Percentiles rank a stretch among this genome's conserved stretches.
These are phyloP conservation scores for Trifolium dubium DNA, from an alignment of 306 rosid genomes.

Conservation along the genomic window DNA sequence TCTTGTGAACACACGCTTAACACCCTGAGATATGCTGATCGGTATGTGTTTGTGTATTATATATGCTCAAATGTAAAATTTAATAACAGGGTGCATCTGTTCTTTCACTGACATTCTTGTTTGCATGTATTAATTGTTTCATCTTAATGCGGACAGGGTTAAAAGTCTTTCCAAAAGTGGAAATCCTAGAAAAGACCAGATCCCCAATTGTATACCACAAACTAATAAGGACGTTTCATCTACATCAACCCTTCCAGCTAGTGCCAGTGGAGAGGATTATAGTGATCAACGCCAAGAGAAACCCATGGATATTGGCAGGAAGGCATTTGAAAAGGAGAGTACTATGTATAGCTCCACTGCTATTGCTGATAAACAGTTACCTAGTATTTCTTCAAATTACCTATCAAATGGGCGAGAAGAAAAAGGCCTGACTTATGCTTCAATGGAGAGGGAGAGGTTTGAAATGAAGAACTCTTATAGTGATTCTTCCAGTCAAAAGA, in stretches of 20 bases:
- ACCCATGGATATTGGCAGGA: constrained; percentile 65
- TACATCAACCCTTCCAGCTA: constrained; percentile 52
- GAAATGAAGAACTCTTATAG: constrained; percentile 64
- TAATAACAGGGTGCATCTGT: background rate
- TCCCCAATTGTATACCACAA: constrained; percentile 58
- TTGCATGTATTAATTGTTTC: constrained; percentile 38
- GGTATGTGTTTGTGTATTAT: constrained; percentile 54
- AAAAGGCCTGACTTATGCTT: constrained; percentile 56
- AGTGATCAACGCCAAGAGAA: constrained; percentile 77
- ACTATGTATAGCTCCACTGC: constrained; percentile 57
- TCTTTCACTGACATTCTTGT: constrained; percentile 11
- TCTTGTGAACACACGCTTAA: constrained; percentile 98
- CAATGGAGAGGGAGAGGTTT: constrained; percentile 66
- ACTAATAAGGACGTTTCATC: constrained; percentile 68
- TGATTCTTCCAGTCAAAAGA: constrained; percentile 65
- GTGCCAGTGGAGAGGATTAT: constrained; percentile 62
- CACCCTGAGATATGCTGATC: constrained; percentile 95
- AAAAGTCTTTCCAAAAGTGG: constrained; percentile 97
- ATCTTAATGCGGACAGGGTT: constrained; percentile 65
- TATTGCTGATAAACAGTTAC: constrained; percentile 62
- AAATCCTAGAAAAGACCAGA: constrained; percentile 81
- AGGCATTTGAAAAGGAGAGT: constrained; percentile 69
- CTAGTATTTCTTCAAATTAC: constrained; percentile 55
- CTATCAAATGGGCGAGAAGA: constrained; percentile 69
- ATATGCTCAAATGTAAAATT: constrained; percentile 31